These are phyloP conservation scores for Amaranthus cruentus DNA, from an alignment of 148 eudicot genomes.

Conservation along the genomic window DNA sequence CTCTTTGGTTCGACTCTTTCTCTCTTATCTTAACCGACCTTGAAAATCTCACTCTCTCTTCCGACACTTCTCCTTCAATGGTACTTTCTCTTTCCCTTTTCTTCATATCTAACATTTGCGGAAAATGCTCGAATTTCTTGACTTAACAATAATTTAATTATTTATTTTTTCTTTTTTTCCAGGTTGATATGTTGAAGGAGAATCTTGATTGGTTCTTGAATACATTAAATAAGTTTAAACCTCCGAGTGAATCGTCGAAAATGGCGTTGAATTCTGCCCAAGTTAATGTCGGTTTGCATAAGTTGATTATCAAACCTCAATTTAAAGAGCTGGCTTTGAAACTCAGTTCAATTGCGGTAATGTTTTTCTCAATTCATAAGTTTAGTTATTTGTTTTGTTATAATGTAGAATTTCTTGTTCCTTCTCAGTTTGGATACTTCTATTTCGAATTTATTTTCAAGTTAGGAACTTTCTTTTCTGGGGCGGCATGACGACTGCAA, in stretches of 20 bases:
- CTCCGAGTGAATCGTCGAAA: slow-evolving; percentile 62
- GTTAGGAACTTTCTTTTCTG: too few species aligned
- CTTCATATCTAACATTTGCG: slow-evolving; percentile 4
- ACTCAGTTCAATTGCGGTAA: slow-evolving; percentile 67
- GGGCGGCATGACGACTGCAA: too few species aligned
- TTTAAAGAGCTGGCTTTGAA: slow-evolving; percentile 62
- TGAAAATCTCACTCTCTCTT: slow-evolving; percentile 56
- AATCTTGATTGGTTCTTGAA: slow-evolving; percentile 77
- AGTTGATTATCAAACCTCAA: slow-evolving; percentile 55
- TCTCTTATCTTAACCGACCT: slow-evolving; percentile 60
- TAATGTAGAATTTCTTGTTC: neutral
- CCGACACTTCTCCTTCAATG: slow-evolving; percentile 51
- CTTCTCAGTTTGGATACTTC: neutral
- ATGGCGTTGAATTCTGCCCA: slow-evolving; percentile 59
- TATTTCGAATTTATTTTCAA: neutral
- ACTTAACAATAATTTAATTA: neutral
- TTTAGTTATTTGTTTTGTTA: neutral
- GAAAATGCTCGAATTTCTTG: neutral
- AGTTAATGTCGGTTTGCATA: slow-evolving; percentile 54
- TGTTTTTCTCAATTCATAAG: slow-evolving; percentile 12
- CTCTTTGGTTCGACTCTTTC: slow-evolving; percentile 96
- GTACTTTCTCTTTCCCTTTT: slow-evolving; percentile 32
- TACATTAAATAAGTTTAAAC: slow-evolving; percentile 58
- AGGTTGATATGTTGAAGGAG: slow-evolving; percentile 70
- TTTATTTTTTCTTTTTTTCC: neutral